Percentiles rank a stretch among this genome's conserved stretches.
phyloP scores from a whole-genome alignment of 2,329 filamentous ascomycete species.

The Pseudogymnoascus sp. region DNA sequence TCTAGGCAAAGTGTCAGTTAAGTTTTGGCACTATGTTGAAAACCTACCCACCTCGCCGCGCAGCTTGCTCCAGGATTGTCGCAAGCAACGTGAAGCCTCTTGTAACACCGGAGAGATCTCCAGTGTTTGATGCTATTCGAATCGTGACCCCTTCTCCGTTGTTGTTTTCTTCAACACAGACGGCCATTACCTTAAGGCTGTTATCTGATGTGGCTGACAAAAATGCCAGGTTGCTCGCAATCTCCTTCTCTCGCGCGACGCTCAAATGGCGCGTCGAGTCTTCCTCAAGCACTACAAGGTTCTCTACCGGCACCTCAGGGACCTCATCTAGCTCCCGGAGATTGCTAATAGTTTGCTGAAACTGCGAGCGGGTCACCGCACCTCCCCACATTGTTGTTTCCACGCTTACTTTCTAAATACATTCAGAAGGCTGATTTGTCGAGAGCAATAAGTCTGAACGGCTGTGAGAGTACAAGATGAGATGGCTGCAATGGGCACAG shows the following conservation, averaged over 20 bases:
- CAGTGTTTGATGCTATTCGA: slow-evolving; percentile 21
- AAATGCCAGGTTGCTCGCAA: slow-evolving; percentile 22
- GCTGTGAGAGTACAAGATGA: too few relatives aligned
- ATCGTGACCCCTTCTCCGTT: slow-evolving; percentile 17
- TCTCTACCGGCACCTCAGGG: slow-evolving; percentile 14
- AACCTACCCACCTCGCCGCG: slow-evolving; percentile 16
- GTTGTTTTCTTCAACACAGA: slow-evolving; percentile 21
- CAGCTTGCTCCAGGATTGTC: slow-evolving; percentile 18
- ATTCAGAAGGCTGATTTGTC: too few relatives aligned
- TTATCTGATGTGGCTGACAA: slow-evolving; percentile 20
- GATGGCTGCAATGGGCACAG: too few relatives aligned
- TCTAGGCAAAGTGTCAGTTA: slow-evolving; percentile 9
- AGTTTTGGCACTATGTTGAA: not conserved
- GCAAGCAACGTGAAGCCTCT: slow-evolving; percentile 17
- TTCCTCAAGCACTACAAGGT: not conserved
- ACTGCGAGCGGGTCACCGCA: slow-evolving; percentile 14
- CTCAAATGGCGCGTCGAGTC: slow-evolving; percentile 12
- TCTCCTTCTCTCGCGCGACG: slow-evolving; percentile 18
- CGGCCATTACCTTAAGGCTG: slow-evolving; percentile 19
- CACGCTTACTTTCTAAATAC: too few relatives aligned
- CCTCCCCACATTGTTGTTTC: slow-evolving; percentile 14
- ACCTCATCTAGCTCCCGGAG: slow-evolving; percentile 11
- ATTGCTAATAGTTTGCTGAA: slow-evolving; percentile 11
- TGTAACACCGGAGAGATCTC: slow-evolving; percentile 15
- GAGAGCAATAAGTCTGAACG: too few relatives aligned